These are phyloP conservation scores for Camelina hispida DNA, from an alignment of 345 rosid species.

Conservation along the genomic window DNA sequence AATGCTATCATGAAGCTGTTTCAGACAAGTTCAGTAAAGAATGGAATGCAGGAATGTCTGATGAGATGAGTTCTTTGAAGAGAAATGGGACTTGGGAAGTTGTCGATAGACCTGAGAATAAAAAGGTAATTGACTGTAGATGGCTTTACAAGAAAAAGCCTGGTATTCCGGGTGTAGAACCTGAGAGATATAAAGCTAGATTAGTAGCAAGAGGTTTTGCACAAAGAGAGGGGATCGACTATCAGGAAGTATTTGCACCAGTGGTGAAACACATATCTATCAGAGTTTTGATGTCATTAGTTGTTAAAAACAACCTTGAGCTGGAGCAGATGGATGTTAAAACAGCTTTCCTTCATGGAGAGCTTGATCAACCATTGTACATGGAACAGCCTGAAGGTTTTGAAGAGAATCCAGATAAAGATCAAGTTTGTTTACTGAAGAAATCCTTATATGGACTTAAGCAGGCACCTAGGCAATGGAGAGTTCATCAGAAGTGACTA, in stretches of 20 bases:
- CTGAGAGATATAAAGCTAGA: neutral
- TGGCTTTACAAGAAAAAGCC: neutral
- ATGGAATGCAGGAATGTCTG: neutral
- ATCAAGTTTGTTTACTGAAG: neutral
- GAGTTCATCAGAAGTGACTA: neutral
- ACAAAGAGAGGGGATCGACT: neutral
- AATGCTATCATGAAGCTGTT: too few species aligned
- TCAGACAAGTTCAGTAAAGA: too few species aligned
- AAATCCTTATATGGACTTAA: neutral
- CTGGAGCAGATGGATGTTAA: neutral
- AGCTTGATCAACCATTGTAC: neutral
- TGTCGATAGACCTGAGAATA: neutral
- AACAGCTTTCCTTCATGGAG: neutral
- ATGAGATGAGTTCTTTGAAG: neutral
- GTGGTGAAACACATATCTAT: neutral
- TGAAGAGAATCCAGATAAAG: neutral
- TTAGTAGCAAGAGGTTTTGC: neutral
- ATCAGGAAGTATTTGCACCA: neutral
- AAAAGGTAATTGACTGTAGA: rapidly evolving
- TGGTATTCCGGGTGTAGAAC: neutral
- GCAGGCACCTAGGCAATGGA: neutral
- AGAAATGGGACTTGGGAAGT: neutral
- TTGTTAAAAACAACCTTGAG: neutral
- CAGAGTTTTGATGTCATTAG: rapidly evolving
- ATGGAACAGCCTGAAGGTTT: neutral